Percentiles rank a stretch among this genome's conserved stretches.
These are phyloP conservation scores for Paratrimastix pyriformis DNA, from an alignment of 78 protist genomes.

Conservation along the genomic window DNA sequence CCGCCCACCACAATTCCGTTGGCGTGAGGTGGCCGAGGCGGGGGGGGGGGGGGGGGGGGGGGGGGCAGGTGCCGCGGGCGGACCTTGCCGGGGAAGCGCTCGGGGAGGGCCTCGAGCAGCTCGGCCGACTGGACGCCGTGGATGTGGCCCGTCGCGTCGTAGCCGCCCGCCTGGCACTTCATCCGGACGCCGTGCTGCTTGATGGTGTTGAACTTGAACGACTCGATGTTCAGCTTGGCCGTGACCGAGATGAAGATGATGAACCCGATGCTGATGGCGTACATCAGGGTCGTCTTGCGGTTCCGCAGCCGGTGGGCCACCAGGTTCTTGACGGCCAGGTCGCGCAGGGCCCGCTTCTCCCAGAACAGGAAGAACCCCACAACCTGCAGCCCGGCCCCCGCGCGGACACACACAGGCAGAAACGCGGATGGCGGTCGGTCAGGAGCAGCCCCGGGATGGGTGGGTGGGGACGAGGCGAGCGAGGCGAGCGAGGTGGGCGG, in stretches of 20 bases:
- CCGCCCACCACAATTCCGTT: too few relatives aligned
- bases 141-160: too few relatives aligned
- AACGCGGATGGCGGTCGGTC: too few relatives aligned
- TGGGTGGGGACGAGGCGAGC: slow-evolving; percentile 52
- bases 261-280: slow-evolving; percentile 64
- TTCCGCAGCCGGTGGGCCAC: slow-evolving; percentile 79
- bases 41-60: not conserved
- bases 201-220: not conserved
- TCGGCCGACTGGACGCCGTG: too few relatives aligned
- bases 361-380: slow-evolving; percentile 52
- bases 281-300: slow-evolving; percentile 82
- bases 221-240: slow-evolving; percentile 24
- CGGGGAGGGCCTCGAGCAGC: too few relatives aligned
- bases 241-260: slow-evolving; percentile 69
- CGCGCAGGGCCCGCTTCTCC: slow-evolving; percentile 48
- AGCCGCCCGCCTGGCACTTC: not conserved
- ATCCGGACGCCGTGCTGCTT: slow-evolving; percentile 7
- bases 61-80: not conserved
- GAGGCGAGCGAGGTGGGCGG: slow-evolving; percentile 30
- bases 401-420: too few relatives aligned
- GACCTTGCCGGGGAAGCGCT: not conserved
- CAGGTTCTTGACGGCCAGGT: slow-evolving; percentile 64
- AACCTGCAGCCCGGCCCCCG: slow-evolving; percentile 42
- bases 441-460: too few relatives aligned
- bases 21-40: not conserved